These are phyloP conservation scores for Penicillium longicatenatum DNA, from an alignment of 495 filamentous ascomycete species.

Conservation along the genomic window DNA sequence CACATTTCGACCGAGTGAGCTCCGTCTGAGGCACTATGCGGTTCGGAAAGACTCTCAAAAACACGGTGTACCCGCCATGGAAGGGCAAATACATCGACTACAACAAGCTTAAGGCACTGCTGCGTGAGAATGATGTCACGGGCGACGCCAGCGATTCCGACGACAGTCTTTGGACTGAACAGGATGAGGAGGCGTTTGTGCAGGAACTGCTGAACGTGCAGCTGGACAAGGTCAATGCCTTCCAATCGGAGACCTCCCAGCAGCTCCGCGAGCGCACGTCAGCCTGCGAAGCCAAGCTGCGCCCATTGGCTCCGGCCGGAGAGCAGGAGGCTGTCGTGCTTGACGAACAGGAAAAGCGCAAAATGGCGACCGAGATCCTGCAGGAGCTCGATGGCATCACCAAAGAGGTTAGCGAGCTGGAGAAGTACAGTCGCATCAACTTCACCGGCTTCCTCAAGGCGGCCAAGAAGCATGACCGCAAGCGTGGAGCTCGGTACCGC, in stretches of 20 bases:
- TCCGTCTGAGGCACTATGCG: conserved; percentile 63
- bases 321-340: conserved; percentile 31
- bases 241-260: conserved; percentile 76
- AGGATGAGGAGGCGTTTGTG: conserved; percentile 92
- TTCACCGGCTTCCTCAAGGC: conserved; percentile 98
- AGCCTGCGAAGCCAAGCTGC: conserved; percentile 55
- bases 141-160: conserved; percentile 54
- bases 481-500: conserved; percentile 77
- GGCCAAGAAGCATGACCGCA: conserved; percentile 96
- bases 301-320: conserved; percentile 41
- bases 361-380: conserved; percentile 67
- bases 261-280: conserved; percentile 67
- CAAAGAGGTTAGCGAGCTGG: conserved; percentile 86
- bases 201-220: conserved; percentile 93
- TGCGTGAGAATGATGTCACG: conserved; percentile 66
- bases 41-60: conserved; percentile 84
- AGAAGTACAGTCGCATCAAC: conserved; percentile 94
- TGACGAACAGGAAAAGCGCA: conserved; percentile 46
- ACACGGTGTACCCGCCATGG: conserved; percentile 86
- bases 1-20: not conserved
- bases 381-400: conserved; percentile 82
- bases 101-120: conserved; percentile 80
- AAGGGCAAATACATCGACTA: conserved; percentile 94
- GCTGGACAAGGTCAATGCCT: conserved; percentile 90
- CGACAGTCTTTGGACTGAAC: conserved; percentile 76